Percentiles rank a stretch among this genome's conserved stretches.
Evolutionary conservation across 257 asterid species (phyloP).

Genomic region (Orobanche coerulescens): DNA sequence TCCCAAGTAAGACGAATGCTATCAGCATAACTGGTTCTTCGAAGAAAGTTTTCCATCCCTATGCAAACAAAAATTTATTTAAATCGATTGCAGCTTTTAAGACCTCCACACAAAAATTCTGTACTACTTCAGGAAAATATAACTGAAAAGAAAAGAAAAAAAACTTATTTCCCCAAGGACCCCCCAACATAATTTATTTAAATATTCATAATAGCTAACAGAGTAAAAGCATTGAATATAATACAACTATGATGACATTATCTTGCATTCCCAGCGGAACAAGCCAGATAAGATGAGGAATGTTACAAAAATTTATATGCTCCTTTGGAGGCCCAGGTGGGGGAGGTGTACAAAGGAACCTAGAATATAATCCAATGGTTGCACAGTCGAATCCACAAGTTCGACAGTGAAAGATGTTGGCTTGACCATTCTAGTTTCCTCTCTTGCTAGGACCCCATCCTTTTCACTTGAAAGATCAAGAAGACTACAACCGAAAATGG

Average conservation of each 20-base stretch:
- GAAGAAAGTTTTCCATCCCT: constrained; percentile 98
- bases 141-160: background rate
- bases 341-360: background rate
- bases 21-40: constrained; percentile 99
- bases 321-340: too few species aligned
- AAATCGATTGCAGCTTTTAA: constrained; percentile 18
- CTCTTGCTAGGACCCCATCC: constrained; percentile 8
- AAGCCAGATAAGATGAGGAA: background rate
- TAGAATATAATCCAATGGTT: background rate
- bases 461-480: constrained; percentile 5
- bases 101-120: constrained; percentile 6
- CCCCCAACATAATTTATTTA: background rate
- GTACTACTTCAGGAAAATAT: background rate
- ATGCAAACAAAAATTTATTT: constrained; percentile 24
- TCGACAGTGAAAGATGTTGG: background rate
- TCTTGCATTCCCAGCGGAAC: constrained; percentile 2
- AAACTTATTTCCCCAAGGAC: too few species aligned
- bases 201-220: background rate
- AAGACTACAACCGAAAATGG: background rate
- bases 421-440: background rate
- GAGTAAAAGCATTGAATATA: background rate
- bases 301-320: background rate
- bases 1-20: constrained; percentile 93
- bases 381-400: constrained; percentile 1
- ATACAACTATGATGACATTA: background rate